These are phyloP conservation scores for Mollisiaceae sp. DNA, from an alignment of 2,329 filamentous ascomycete species.

Conservation along the genomic window DNA sequence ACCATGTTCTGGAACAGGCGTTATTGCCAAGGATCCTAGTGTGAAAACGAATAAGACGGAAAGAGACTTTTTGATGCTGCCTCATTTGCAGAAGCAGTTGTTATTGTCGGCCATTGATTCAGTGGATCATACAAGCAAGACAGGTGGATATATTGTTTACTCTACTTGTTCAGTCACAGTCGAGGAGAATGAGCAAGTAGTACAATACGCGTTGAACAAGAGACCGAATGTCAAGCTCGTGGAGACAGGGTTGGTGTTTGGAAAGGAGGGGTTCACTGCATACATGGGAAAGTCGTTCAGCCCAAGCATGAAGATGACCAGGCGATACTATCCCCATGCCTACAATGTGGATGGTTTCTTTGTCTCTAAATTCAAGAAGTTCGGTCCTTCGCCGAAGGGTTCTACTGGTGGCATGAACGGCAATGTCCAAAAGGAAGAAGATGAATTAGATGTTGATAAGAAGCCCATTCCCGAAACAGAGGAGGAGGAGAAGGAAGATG, in stretches of 20 bases:
- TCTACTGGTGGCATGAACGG: constrained; percentile 38
- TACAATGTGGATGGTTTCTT: constrained; percentile 99
- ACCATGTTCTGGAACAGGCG: constrained; percentile 94
- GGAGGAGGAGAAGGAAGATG: constrained; percentile 50
- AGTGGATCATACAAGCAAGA: constrained; percentile 88
- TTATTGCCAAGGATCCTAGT: constrained; percentile 94
- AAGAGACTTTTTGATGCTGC: constrained; percentile 89
- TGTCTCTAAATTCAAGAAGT: constrained; percentile 96
- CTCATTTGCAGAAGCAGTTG: constrained; percentile 94
- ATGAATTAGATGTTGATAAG: constrained; percentile 65
- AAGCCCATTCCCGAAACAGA: constrained; percentile 55
- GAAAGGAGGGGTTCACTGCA: constrained; percentile 88
- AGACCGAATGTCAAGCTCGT: constrained; percentile 94
- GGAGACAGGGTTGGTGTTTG: constrained; percentile 87
- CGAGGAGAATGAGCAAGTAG: constrained; percentile 92
- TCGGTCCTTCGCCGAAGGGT: constrained; percentile 71
- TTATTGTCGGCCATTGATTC: constrained; percentile 93
- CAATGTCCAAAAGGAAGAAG: constrained; percentile 34
- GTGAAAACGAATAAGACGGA: constrained; percentile 99
- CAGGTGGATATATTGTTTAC: constrained; percentile 94
- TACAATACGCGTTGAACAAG: constrained; percentile 90
- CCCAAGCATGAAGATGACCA: constrained; percentile 78
- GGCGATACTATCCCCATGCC: constrained; percentile 86
- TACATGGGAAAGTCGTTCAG: constrained; percentile 94
- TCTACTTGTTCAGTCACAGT: constrained; percentile 95